Conservation (phyloP, 2,329 filamentous ascomycete genomes). For the Chrysoporthe austroafricana region DNA sequence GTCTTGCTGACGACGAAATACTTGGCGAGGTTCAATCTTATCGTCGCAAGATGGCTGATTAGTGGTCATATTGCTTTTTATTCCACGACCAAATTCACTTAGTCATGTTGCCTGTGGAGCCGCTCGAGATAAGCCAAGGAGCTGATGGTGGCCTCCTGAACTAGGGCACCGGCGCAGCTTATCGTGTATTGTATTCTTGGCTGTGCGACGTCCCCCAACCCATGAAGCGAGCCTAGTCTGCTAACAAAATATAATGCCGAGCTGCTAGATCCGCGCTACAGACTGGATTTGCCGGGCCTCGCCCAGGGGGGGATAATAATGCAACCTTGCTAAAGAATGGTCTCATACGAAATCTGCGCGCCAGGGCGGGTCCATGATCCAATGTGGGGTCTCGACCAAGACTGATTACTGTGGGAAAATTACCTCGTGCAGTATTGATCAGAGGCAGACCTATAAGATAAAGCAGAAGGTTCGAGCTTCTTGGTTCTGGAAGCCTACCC, state of each 20-base stretch:
- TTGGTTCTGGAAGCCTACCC: not conserved
- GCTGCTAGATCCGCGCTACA: not conserved
- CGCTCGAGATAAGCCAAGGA: constrained; percentile 15
- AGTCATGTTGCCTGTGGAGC: constrained; percentile 18
- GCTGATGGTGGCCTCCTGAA: not conserved
- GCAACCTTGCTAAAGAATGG: not conserved
- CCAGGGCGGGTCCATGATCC: not conserved
- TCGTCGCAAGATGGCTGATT: not conserved
- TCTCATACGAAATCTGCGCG: not conserved
- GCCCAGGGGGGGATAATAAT: not conserved
- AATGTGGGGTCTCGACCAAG: not conserved
- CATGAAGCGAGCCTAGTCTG: not conserved
- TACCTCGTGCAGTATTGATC: not conserved
- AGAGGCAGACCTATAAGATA: not conserved
- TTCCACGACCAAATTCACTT: not conserved
- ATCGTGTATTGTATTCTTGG: constrained; percentile 21
- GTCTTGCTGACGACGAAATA: not conserved
- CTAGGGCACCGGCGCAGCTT: constrained; percentile 1
- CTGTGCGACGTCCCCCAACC: constrained; percentile 12
- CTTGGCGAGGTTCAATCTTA: not conserved
- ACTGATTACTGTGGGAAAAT: too few species aligned
- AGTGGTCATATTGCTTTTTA: not conserved
- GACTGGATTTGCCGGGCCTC: not conserved
- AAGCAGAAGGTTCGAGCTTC: not conserved
- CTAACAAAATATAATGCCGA: not conserved